Evolutionary conservation across 2,329 filamentous ascomycete species (phyloP).

Genomic region (Colletotrichum acutatum): DNA sequence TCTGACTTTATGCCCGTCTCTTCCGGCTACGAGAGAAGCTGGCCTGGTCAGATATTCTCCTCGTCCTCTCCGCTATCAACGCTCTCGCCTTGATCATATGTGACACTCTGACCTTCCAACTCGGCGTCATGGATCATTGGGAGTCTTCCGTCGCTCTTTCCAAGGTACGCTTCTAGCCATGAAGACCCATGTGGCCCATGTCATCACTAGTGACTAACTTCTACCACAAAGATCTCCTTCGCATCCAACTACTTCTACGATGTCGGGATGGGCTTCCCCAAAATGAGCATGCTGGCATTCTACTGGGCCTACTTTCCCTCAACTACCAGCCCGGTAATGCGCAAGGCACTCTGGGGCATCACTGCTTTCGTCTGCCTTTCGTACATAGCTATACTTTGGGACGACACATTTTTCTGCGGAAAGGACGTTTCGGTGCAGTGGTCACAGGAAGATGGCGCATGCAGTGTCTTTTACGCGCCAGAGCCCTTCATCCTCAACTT

Average conservation of each 20-base stretch:
- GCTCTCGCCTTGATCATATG: slow-evolving; percentile 48
- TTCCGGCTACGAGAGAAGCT: slow-evolving; percentile 44
- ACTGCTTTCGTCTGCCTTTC: slow-evolving; percentile 45
- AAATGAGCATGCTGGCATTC: slow-evolving; percentile 49
- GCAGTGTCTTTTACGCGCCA: slow-evolving; percentile 47
- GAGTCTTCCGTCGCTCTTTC: slow-evolving; percentile 44
- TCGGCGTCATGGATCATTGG: slow-evolving; percentile 46
- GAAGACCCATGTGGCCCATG: no score
- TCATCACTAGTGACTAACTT: neutral
- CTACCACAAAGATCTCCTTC: slow-evolving; percentile 43
- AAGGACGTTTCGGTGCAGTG: slow-evolving; percentile 47
- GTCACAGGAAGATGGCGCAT: slow-evolving; percentile 49
- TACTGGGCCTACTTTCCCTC: slow-evolving; percentile 48
- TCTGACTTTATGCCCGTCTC: slow-evolving; percentile 47
- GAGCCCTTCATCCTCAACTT: slow-evolving; percentile 49
- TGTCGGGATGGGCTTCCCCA: slow-evolving; percentile 49
- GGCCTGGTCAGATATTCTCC: slow-evolving; percentile 43
- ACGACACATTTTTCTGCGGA: slow-evolving; percentile 49
- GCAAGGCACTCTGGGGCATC: slow-evolving; percentile 43
- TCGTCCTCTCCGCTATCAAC: slow-evolving; percentile 43
- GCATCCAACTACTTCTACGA: slow-evolving; percentile 51
- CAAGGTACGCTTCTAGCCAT: slow-evolving; percentile 38
- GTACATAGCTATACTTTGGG: slow-evolving; percentile 46
- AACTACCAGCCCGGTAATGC: slow-evolving; percentile 41
- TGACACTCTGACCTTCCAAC: slow-evolving; percentile 45